Percentiles rank a stretch among this genome's conserved stretches.
phyloP scores from a whole-genome alignment of 345 rosid genomes.

The Mangifera indica region DNA sequence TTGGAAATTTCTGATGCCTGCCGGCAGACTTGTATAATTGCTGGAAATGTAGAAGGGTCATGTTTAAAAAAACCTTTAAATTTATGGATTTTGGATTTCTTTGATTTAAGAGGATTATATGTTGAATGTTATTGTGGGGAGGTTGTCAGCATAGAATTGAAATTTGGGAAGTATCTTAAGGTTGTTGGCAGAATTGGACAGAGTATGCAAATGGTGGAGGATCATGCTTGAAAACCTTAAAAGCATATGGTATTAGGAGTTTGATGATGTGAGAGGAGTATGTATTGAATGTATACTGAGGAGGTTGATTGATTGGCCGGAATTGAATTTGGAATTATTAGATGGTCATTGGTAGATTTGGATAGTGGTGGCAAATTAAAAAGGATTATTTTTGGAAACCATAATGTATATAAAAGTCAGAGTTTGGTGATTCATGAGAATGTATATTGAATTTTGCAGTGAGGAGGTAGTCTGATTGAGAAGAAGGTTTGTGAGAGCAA shows the following conservation, averaged over 20 bases:
- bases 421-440: background rate
- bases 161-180: background rate
- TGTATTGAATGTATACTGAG: background rate
- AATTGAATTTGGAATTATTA: too few species aligned
- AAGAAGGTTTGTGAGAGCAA: background rate
- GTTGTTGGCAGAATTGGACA: background rate
- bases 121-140: too few species aligned
- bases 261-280: background rate
- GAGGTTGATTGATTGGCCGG: background rate
- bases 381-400: too few species aligned
- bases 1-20: background rate
- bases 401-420: too few species aligned
- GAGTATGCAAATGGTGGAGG: background rate
- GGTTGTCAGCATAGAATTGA: too few species aligned
- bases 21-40: background rate
- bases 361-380: too few species aligned
- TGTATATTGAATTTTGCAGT: background rate
- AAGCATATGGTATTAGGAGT: background rate
- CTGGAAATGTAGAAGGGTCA: background rate
- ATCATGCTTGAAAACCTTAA: background rate
- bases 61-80: background rate
- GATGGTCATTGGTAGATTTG: background rate
- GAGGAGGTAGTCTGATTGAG: background rate
- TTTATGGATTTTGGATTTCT: background rate
- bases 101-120: too few species aligned